Evolutionary conservation across 2,329 filamentous ascomycete species (phyloP).

Genomic region (Ophiostoma australiae): DNA sequence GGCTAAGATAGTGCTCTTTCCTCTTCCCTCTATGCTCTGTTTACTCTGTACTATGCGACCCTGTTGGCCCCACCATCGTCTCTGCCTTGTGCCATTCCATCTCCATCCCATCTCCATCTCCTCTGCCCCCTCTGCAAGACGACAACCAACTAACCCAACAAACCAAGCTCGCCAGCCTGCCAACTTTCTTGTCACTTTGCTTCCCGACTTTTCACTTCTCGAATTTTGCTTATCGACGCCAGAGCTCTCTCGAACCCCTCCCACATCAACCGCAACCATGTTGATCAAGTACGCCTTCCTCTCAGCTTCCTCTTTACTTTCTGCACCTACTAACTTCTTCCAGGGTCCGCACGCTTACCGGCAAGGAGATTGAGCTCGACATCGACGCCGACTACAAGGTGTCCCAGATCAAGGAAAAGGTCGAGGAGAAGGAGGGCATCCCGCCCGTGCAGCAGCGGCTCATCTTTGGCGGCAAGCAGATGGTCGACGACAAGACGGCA

Average conservation of each 20-base stretch:
- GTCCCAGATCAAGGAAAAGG: slow-evolving; percentile 94
- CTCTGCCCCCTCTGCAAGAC: neutral
- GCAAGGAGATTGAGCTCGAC: slow-evolving; percentile 98
- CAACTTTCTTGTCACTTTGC: neutral
- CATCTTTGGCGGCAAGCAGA: slow-evolving; percentile 96
- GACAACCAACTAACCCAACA: neutral
- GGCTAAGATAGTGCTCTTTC: neutral
- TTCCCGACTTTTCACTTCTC: neutral
- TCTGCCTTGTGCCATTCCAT: slow-evolving; percentile 9
- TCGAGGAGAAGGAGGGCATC: slow-evolving; percentile 98
- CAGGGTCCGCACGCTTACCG: slow-evolving; percentile 94
- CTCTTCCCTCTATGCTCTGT: too few species aligned
- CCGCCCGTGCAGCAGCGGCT: slow-evolving; percentile 93
- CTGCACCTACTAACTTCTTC: neutral
- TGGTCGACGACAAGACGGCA: slow-evolving; percentile 94
- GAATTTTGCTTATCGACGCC: neutral
- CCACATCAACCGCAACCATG: slow-evolving; percentile 20
- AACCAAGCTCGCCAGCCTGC: neutral
- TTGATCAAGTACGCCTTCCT: slow-evolving; percentile 20
- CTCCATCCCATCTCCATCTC: neutral
- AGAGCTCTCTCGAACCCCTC: neutral
- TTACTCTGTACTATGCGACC: neutral
- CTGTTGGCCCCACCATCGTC: neutral
- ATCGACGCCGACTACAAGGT: slow-evolving; percentile 95
- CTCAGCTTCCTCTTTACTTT: neutral